Conservation (phyloP, 108 stramenopile genomes). For the Nitzschia inconspicua region DNA sequence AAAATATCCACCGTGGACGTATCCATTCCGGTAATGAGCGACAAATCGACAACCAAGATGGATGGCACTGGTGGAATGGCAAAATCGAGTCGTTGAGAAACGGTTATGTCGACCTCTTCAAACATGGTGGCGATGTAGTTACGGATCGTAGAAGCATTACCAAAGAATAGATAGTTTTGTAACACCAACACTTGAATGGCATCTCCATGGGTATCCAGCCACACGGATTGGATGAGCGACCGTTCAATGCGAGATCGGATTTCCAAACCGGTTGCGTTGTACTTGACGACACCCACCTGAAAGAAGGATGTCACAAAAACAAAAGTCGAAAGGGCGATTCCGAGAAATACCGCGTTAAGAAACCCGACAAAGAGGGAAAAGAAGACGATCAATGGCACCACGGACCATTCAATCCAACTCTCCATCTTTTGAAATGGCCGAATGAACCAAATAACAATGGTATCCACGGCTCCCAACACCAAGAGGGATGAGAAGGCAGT, state of each 20-base stretch:
- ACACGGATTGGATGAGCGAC: conserved; percentile 34
- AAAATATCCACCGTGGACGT: conserved; percentile 68
- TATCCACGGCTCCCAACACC: conserved; percentile 57
- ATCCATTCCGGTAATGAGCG: conserved; percentile 67
- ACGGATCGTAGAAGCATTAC: conserved; percentile 66
- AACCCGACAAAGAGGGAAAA: conserved; percentile 52
- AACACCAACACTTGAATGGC: conserved; percentile 65
- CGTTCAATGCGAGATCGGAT: conserved; percentile 73
- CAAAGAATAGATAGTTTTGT: conserved; percentile 84
- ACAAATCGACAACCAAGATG: conserved; percentile 60
- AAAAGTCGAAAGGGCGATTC: conserved; percentile 64
- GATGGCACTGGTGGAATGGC: conserved; percentile 55
- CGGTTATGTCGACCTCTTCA: conserved; percentile 39
- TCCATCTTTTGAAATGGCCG: conserved; percentile 41
- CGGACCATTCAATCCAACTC: conserved; percentile 51
- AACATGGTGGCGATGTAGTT: conserved; percentile 77
- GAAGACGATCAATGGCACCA: conserved; percentile 66
- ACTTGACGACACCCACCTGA: conserved; percentile 69
- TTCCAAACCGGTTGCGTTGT: conserved; percentile 51
- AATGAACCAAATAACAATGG: conserved; percentile 52
- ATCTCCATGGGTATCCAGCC: conserved; percentile 74
- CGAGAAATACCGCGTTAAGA: conserved; percentile 58
- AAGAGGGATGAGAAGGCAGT: conserved; percentile 66
- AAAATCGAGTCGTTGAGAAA: conserved; percentile 2
- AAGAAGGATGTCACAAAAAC: conserved; percentile 76